Percentiles rank a stretch among this genome's conserved stretches.
phyloP scores from a whole-genome alignment of 768 basidiomycete genomes.

The Lentinula boryana region DNA sequence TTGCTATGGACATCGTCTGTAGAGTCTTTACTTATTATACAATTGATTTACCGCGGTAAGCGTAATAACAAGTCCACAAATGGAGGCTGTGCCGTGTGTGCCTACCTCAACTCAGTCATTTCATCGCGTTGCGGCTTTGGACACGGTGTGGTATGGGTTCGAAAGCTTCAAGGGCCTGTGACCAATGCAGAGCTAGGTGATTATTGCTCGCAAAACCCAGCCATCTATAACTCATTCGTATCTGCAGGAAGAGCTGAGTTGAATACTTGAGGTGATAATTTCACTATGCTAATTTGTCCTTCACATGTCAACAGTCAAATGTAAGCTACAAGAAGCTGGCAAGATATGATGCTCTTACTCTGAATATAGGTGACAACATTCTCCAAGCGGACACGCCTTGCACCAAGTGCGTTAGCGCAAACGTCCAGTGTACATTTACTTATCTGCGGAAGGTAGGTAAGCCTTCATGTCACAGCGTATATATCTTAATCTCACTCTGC shows the following conservation, averaged over 20 bases:
- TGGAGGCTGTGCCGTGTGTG: no score
- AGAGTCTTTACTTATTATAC: no score
- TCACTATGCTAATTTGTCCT: not conserved
- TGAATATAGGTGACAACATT: not conserved
- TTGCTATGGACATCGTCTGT: no score
- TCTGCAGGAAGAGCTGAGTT: not conserved
- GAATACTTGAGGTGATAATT: not conserved
- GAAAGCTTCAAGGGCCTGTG: not conserved
- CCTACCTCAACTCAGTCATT: no score
- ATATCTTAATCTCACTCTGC: not conserved
- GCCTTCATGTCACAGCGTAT: not conserved
- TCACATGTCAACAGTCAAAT: not conserved
- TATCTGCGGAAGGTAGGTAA: slow-evolving; percentile 1
- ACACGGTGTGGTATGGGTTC: not conserved
- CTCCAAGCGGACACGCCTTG: not conserved
- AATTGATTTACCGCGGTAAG: no score
- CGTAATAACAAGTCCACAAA: no score
- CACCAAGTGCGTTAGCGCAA: not conserved
- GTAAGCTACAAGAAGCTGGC: not conserved
- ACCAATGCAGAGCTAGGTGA: not conserved
- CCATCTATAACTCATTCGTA: not conserved
- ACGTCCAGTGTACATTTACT: not conserved
- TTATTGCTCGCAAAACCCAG: no score
- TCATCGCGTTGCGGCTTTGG: not conserved
- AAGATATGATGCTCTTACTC: not conserved